These are phyloP conservation scores for Carex pumila DNA, from an alignment of 176 grass and related monocot species.

Conservation along the genomic window DNA sequence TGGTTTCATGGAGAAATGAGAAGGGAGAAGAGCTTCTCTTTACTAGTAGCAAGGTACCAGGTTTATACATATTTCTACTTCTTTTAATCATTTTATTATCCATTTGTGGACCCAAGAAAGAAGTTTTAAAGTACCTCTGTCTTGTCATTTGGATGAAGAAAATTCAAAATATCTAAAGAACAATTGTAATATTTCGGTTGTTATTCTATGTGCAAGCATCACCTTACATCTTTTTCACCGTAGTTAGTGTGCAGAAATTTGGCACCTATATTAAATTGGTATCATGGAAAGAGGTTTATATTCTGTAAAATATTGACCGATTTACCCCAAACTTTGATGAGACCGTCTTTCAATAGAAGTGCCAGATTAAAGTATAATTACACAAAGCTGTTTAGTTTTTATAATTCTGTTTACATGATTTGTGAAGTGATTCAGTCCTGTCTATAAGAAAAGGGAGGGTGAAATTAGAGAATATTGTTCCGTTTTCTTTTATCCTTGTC, in stretches of 20 bases:
- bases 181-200: not conserved
- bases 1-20: constrained; percentile 91
- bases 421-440: not conserved
- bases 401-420: not conserved
- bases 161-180: not conserved
- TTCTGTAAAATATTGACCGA: not conserved
- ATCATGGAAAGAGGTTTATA: not conserved
- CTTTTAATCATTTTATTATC: not conserved
- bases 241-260: no score
- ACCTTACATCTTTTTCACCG: not conserved
- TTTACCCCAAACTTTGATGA: not conserved
- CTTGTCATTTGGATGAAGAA: not conserved
- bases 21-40: constrained; percentile 86
- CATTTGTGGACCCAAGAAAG: not conserved
- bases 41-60: constrained; percentile 82
- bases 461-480: not conserved
- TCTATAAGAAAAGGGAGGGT: not conserved
- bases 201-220: not conserved
- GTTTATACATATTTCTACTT: not conserved
- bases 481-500: not conserved
- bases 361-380: not conserved
- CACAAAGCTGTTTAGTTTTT: not conserved
- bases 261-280: not conserved
- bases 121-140: not conserved
- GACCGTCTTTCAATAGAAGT: not conserved